phyloP scores from a whole-genome alignment of 129 eudicot species.

The Logfia minima region DNA sequence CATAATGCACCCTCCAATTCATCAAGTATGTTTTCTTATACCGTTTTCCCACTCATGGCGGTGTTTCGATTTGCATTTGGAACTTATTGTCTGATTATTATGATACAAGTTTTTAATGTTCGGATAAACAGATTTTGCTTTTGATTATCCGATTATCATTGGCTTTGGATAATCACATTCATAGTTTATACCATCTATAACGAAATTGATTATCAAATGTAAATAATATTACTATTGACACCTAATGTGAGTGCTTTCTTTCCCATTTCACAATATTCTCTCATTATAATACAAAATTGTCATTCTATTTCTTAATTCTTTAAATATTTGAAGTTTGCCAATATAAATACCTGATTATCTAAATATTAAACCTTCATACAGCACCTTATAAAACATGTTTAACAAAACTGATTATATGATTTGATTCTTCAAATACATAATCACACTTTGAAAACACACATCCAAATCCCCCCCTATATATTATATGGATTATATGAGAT shows the following conservation, averaged over 20 bases:
- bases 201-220: background rate
- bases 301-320: background rate
- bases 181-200: background rate
- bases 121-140: background rate
- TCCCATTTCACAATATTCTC: background rate
- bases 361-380: background rate
- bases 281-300: background rate
- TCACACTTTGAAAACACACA: background rate
- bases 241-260: background rate
- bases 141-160: background rate
- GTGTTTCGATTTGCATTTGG: constrained; percentile 5
- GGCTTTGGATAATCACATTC: background rate
- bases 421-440: background rate
- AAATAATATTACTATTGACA: background rate
- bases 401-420: background rate
- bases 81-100: background rate
- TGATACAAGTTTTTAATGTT: background rate
- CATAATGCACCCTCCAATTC: constrained; percentile 76
- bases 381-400: background rate
- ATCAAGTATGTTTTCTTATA: constrained; percentile 46
- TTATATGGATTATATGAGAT: background rate
- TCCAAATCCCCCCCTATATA: background rate
- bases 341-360: background rate
- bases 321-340: background rate
- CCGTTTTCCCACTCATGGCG: background rate